phyloP scores from a whole-genome alignment of 1,284 basidiomycete species.

The Coniferiporia sulphurascens region DNA sequence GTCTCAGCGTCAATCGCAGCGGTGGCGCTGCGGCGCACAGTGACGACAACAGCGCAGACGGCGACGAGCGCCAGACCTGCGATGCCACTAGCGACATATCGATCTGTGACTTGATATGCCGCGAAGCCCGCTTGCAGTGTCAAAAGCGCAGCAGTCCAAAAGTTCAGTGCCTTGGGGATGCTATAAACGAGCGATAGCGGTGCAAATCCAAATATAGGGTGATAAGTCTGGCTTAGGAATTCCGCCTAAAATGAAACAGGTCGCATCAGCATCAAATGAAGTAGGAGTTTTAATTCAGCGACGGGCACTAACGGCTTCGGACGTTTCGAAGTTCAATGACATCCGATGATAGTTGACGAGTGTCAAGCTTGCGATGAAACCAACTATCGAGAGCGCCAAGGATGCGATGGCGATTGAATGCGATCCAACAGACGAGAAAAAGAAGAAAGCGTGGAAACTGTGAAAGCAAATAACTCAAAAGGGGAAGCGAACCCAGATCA shows the following conservation, averaged over 20 bases:
- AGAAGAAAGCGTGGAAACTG: constrained; percentile 14
- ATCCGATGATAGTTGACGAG: constrained; percentile 8
- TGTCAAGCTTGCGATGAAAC: constrained; percentile 8
- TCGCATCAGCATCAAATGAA: constrained; percentile 1
- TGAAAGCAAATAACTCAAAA: not conserved
- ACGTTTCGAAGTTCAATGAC: constrained; percentile 6
- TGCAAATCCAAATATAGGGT: constrained; percentile 11
- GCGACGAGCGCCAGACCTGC: not conserved
- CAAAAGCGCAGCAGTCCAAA: constrained; percentile 14
- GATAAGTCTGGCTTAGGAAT: not conserved
- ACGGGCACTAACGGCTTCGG: constrained; percentile 9
- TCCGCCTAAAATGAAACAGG: constrained; percentile 1
- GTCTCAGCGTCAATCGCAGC: not conserved
- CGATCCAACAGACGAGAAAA: not conserved
- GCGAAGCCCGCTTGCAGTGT: constrained; percentile 8
- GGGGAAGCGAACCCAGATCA: not conserved
- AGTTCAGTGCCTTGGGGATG: constrained; percentile 16
- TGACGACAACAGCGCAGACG: not conserved
- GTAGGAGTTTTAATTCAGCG: not conserved
- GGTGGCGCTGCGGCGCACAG: not conserved
- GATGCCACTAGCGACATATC: constrained; percentile 1
- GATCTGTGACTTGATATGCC: not conserved
- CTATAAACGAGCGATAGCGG: constrained; percentile 16
- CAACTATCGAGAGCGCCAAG: constrained; percentile 10
- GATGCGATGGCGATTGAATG: constrained; percentile 5